These are phyloP conservation scores for Salmacisia buchloeana DNA, from an alignment of 1,284 basidiomycete genomes.

Conservation along the genomic window DNA sequence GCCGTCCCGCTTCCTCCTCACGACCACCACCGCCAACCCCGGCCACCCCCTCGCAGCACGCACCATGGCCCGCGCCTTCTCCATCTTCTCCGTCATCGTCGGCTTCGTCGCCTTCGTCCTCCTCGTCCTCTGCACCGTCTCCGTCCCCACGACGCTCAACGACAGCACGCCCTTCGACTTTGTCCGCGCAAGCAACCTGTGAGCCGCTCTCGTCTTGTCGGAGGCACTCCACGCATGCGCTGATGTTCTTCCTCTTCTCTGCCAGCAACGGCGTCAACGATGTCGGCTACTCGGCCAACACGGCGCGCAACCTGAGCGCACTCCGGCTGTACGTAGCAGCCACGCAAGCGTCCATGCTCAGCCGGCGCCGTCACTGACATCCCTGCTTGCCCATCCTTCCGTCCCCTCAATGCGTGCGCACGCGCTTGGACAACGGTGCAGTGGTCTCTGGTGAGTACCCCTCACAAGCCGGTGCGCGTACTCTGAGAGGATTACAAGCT, in stretches of 20 bases:
- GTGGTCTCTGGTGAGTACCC: neutral
- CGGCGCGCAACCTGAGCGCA: neutral
- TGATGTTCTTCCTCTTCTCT: conserved; percentile 11
- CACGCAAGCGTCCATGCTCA: no score
- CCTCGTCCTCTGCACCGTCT: conserved; percentile 23
- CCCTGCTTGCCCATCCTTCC: no score
- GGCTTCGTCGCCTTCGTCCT: conserved; percentile 7
- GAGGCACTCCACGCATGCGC: conserved; percentile 15
- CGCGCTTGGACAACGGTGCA: no score
- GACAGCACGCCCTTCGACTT: conserved; percentile 26
- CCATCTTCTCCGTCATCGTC: neutral
- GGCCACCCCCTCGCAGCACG: no score
- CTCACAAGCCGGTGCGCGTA: neutral
- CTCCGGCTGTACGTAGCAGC: neutral
- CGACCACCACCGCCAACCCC: no score
- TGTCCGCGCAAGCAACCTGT: conserved; percentile 10
- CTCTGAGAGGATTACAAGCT: neutral
- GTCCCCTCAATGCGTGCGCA: no score
- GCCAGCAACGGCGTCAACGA: conserved; percentile 13
- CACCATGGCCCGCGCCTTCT: neutral
- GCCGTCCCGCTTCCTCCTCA: no score
- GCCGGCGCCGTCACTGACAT: no score
- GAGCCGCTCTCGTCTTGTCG: neutral
- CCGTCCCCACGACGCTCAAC: conserved; percentile 24
- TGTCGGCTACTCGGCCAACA: neutral